Percentiles rank a stretch among this genome's conserved stretches.
Conservation (phyloP, 1,284 basidiomycete genomes). For the Sporisorium exsertum region DNA sequence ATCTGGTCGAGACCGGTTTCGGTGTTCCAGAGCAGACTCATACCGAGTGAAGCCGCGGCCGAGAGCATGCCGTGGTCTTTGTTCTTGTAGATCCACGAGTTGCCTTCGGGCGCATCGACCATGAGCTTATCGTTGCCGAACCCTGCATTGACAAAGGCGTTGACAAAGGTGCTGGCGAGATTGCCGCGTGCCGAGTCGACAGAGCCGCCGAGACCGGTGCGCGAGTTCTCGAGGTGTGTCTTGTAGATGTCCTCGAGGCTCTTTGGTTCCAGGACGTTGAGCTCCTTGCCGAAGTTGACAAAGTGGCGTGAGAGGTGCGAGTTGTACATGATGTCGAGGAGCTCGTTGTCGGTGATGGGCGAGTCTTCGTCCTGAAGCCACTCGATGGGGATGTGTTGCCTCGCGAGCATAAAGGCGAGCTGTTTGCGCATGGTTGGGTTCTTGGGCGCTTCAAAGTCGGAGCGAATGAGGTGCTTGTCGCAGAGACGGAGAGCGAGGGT, state of each 20-base stretch:
- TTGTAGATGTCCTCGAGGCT: constrained; percentile 98
- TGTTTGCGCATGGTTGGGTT: constrained; percentile 84
- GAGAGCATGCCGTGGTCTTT: constrained; percentile 99
- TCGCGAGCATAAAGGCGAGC: constrained; percentile 91
- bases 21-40: constrained; percentile 95
- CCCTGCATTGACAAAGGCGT: constrained; percentile 98
- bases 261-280: constrained; percentile 89
- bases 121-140: constrained; percentile 99
- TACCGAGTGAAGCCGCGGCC: constrained; percentile 91
- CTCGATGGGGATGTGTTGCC: constrained; percentile 89
- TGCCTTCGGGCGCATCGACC: constrained; percentile 94
- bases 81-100: constrained; percentile 99
- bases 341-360: constrained; percentile 72
- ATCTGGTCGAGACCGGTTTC: constrained; percentile 93
- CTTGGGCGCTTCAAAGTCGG: constrained; percentile 66
- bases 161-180: constrained; percentile 95
- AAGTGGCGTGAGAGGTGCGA: constrained; percentile 80
- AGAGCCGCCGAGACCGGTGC: constrained; percentile 69
- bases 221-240: constrained; percentile 84
- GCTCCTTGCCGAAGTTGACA: constrained; percentile 91
- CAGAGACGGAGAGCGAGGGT: constrained; percentile 87
- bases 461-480: constrained; percentile 79
- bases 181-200: constrained; percentile 95
- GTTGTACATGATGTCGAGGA: constrained; percentile 78
- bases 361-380: constrained; percentile 80